Evolutionary conservation across 306 rosid genomes (phyloP).

Genomic region (Castanopsis chinensis): DNA sequence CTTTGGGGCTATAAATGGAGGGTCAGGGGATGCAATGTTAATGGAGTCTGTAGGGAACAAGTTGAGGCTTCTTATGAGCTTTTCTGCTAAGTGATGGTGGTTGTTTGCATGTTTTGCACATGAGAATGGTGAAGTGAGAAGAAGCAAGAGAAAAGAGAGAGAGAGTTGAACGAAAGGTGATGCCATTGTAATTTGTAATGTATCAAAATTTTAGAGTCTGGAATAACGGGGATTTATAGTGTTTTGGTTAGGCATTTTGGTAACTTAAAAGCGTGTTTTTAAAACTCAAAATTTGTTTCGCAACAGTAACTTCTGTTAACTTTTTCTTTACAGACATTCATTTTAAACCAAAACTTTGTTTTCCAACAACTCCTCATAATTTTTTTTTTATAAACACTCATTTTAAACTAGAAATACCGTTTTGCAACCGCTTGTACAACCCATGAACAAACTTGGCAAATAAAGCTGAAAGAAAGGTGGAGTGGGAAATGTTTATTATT

Average conservation of each 20-base stretch:
- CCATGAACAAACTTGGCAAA: too few species aligned
- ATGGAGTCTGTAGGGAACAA: slow-evolving; percentile 70
- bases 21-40: slow-evolving; percentile 35
- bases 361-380: too few species aligned
- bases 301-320: too few species aligned
- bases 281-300: too few species aligned
- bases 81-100: slow-evolving; percentile 43
- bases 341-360: too few species aligned
- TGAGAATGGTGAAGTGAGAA: slow-evolving; percentile 30
- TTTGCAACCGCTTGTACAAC: too few species aligned
- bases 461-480: too few species aligned
- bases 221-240: slow-evolving; percentile 42
- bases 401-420: too few species aligned
- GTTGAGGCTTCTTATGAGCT: slow-evolving; percentile 62
- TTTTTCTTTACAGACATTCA: accelerated
- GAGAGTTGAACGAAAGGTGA: slow-evolving; percentile 23
- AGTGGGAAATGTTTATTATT: too few species aligned
- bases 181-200: slow-evolving; percentile 41
- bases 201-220: neutral
- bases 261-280: too few species aligned
- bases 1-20: slow-evolving; percentile 25
- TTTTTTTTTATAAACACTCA: too few species aligned
- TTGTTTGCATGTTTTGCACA: slow-evolving; percentile 27
- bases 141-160: slow-evolving; percentile 27
- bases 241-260: neutral